phyloP scores from a whole-genome alignment of 768 basidiomycete genomes.

The Tylopilus balloui region DNA sequence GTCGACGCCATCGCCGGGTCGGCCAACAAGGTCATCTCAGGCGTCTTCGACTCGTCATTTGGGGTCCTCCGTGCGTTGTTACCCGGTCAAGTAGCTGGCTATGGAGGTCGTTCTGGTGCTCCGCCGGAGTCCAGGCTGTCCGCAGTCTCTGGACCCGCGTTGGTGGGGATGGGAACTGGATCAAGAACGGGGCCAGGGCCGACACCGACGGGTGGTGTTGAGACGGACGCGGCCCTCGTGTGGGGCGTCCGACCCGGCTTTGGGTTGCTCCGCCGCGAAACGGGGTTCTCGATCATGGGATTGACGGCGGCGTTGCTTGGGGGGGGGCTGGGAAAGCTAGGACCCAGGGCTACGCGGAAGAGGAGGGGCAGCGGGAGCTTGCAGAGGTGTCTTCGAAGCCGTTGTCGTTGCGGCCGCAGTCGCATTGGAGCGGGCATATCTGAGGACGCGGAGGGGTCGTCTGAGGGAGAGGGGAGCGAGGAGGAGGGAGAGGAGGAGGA shows the following conservation, averaged over 20 bases:
- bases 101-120: not conserved
- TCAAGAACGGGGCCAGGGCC: not conserved
- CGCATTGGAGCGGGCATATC: slow-evolving; percentile 18
- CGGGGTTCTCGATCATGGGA: slow-evolving; percentile 79
- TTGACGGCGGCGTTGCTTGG: slow-evolving; percentile 62
- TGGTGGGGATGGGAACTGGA: not conserved
- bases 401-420: slow-evolving; percentile 42
- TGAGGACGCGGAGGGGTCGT: slow-evolving; percentile 11
- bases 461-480: not conserved
- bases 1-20: slow-evolving; percentile 78
- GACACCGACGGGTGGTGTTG: not conserved
- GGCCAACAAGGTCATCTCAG: slow-evolving; percentile 71
- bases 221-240: slow-evolving; percentile 10
- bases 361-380: slow-evolving; percentile 46
- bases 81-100: slow-evolving; percentile 34
- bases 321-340: slow-evolving; percentile 12
- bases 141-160: not conserved
- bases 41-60: slow-evolving; percentile 88
- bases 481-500: slow-evolving; percentile 25
- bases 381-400: slow-evolving; percentile 51
- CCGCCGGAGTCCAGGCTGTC: not conserved
- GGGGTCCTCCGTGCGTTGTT: slow-evolving; percentile 79
- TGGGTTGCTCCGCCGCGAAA: slow-evolving; percentile 68
- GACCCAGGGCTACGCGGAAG: slow-evolving; percentile 17
- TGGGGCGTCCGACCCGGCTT: slow-evolving; percentile 46